Evolutionary conservation across 768 basidiomycete species (phyloP), one percentile per base, ranked within the genome.

Genomic region (Asterophora lycoperdoides): DNA sequence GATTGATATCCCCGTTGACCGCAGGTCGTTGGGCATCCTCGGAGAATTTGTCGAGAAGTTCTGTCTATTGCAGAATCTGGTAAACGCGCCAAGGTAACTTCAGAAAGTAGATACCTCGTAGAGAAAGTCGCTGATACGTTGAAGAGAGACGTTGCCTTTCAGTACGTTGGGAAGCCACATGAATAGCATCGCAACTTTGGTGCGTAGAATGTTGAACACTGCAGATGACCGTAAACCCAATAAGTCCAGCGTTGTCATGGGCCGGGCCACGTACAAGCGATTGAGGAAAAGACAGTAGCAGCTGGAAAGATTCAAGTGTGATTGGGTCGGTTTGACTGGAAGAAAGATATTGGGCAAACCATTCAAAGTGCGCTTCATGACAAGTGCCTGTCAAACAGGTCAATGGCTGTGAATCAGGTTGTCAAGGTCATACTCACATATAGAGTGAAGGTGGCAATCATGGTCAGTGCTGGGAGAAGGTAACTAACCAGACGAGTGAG

Each of bases 381-480:
- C 50, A 2, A 55, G 26, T 1, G 54, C 50, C 54, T 55, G 17
- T 34, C 5, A 17, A 45, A 20, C 48, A 6, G 14, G 29, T 26
- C 5, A 44, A 36, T 8, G 18, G 4, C 29, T n/a, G 8, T 18
- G 15, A 38, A 17, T 1, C 9, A 6, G 1, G 1, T 11, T 14
- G 6, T 9, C 19, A 17, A 28, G 6, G 8, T 26, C 13, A 9
- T 23, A 46, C 55, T 39, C 13, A 52, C 68, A 79, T 75, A 54
- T 71, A 75, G 8, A 67, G 71, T 59, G 75, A 77, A 87, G 0
- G 83, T 81, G 10, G 76, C 70, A 32, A 81, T 58, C 85, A 88
- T 88, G 18, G 78, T 80, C 1, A 80, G 26, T 2, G 86, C 62
- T 0, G 86, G 86, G 29, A 86, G 74, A 23, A 78, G 49, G 51